Evolutionary conservation across 148 eudicot genomes (phyloP), one percentile per base, ranked within the genome.

Genomic region (Arbutus unedo): DNA sequence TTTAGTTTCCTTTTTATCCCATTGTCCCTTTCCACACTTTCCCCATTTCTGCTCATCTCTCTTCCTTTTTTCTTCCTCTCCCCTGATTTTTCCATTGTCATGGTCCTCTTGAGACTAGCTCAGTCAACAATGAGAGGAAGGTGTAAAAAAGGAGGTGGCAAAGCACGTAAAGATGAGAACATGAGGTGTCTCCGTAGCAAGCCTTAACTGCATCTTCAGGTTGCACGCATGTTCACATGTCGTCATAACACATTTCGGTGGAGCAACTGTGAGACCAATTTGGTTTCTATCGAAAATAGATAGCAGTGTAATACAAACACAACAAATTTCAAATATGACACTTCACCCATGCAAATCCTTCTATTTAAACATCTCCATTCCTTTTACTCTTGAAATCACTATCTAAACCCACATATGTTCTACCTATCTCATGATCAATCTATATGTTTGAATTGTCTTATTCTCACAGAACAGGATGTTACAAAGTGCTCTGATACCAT

Each of bases 301-400:
- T 25, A 64, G 25, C 70, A 4, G 3, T 43, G 4, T 25, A 66
- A 25, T 25, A 66, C 16, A 66, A 64, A 25, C 71, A 66, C 71
- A 66, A 66, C 71, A 66, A 66, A 66, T 66, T 66, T 66, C 71
- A 66, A 66, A 66, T 60, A n/a, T 19, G 25, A 60, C 66, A 57
- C 18, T 10, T 60, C 25, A 60, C 43, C 38, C 71, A 66, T 66
- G 71, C 43, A 25, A 31, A 66, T 64, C 41, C 70, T 64, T 64
- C 71, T 31, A 66, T 66, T 66, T 66, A 15, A 66, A 66, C 38
- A 6, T 66, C 8, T 66, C 6, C 71, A 66, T 66, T 66, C 15
- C 71, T 25, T 66, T 1, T 10, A 66, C 43, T 66, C 43, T 66
- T 64, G 31, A 66, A 66, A 66, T 66, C 25, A 66, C 15, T 3